phyloP scores from a whole-genome alignment of 1,284 basidiomycete species.

The Papiliotrema fonsecae region DNA sequence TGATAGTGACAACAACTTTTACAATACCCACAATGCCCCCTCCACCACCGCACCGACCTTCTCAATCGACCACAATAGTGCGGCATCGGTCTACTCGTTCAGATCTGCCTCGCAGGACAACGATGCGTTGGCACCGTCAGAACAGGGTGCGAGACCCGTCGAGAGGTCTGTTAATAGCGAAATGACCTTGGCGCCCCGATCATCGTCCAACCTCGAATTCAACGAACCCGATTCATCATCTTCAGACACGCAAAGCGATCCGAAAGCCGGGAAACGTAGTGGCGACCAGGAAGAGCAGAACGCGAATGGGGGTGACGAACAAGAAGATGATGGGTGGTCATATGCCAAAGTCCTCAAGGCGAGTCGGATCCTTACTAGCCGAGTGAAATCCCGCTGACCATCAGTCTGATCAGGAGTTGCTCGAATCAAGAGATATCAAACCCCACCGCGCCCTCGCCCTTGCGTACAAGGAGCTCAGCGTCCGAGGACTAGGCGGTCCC shows the following conservation, averaged over 20 bases:
- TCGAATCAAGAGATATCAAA: neutral
- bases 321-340: neutral
- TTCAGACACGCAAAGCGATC: too few relatives aligned
- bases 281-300: neutral
- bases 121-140: too few relatives aligned
- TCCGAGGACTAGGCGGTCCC: constrained; percentile 20
- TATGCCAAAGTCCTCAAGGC: neutral
- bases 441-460: constrained; percentile 3
- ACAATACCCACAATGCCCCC: too few relatives aligned
- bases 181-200: neutral
- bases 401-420: neutral
- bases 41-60: too few relatives aligned
- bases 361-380: neutral
- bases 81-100: too few relatives aligned
- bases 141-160: too few relatives aligned
- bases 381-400: neutral
- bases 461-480: constrained; percentile 16
- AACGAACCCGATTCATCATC: neutral
- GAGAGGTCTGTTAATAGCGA: neutral
- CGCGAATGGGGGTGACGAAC: neutral
- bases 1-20: too few relatives aligned
- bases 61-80: too few relatives aligned
- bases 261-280: too few relatives aligned
- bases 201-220: neutral
- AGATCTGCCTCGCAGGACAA: too few relatives aligned